phyloP scores from a whole-genome alignment of 2,329 filamentous ascomycete species.

The Ceratocystis huliohia region DNA sequence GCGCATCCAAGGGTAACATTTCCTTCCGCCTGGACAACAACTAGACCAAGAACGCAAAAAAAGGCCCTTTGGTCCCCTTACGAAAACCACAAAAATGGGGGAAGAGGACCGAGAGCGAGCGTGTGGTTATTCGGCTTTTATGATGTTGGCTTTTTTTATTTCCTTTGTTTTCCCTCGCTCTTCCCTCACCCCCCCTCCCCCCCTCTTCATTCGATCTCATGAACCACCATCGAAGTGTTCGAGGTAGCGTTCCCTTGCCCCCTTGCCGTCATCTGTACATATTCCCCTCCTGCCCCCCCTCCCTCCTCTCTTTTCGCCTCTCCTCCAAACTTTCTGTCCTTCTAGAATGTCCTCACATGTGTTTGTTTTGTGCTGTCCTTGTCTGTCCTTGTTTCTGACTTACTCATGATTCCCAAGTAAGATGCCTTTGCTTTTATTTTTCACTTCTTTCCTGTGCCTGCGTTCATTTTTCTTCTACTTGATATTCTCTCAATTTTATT shows the following conservation, averaged over 20 bases:
- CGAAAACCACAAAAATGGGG: background rate
- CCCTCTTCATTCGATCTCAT: background rate
- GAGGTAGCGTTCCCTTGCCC: conserved; percentile 7
- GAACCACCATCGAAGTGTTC: conserved; percentile 13
- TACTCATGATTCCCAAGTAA: conserved; percentile 11
- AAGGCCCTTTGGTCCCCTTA: background rate
- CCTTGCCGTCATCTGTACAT: conserved; percentile 3
- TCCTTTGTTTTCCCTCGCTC: background rate
- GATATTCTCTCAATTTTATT: too few relatives aligned
- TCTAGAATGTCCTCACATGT: background rate
- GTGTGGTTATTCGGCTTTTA: background rate
- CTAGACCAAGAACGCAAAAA: background rate
- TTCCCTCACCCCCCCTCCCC: background rate
- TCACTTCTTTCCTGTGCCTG: background rate
- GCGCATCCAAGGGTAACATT: conserved; percentile 36
- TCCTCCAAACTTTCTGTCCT: background rate
- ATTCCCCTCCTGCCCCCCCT: background rate
- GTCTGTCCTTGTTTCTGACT: background rate
- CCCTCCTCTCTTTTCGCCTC: background rate
- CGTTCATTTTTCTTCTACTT: too few relatives aligned
- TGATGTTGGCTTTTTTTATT: background rate
- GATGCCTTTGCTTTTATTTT: conserved; percentile 8
- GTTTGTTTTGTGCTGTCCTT: background rate
- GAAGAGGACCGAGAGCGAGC: background rate
- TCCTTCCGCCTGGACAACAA: conserved; percentile 30